These are phyloP conservation scores for Candida glucosophila DNA, from an alignment of 1,139 yeast genomes.

Conservation along the genomic window DNA sequence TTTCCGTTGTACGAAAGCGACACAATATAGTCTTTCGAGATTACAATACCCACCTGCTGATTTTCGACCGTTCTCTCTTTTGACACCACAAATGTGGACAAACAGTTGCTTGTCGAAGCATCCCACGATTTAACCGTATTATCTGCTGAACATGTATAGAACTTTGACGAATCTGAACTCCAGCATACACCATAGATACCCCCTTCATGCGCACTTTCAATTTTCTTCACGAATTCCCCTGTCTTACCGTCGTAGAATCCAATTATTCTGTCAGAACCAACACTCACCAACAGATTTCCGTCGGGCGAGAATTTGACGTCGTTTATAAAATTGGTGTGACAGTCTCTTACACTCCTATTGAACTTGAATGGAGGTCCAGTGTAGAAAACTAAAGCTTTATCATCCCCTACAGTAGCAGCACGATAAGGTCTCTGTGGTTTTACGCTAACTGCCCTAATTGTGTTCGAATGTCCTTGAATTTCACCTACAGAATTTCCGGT, in stretches of 20 bases:
- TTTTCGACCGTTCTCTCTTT: slow-evolving; percentile 31
- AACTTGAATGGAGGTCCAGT: slow-evolving; percentile 95
- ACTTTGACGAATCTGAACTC: slow-evolving; percentile 48
- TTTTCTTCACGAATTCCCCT: slow-evolving; percentile 58
- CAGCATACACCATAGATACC: slow-evolving; percentile 76
- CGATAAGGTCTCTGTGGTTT: slow-evolving; percentile 88
- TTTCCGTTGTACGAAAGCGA: slow-evolving; percentile 70
- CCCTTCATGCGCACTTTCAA: slow-evolving; percentile 59
- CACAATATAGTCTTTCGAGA: slow-evolving; percentile 49
- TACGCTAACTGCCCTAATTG: slow-evolving; percentile 75
- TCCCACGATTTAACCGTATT: slow-evolving; percentile 62
- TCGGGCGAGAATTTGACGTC: slow-evolving; percentile 81
- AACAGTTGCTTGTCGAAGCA: slow-evolving; percentile 14
- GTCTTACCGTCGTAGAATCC: slow-evolving; percentile 80
- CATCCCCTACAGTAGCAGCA: slow-evolving; percentile 91
- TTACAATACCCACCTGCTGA: slow-evolving; percentile 79
- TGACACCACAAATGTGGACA: slow-evolving; percentile 37
- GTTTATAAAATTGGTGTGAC: slow-evolving; percentile 70
- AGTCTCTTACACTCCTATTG: slow-evolving; percentile 58
- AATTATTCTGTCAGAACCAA: slow-evolving; percentile 76
- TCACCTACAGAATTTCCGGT: slow-evolving; percentile 95
- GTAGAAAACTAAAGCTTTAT: slow-evolving; percentile 73
- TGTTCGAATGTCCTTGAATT: slow-evolving; percentile 86
- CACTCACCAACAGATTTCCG: slow-evolving; percentile 66
- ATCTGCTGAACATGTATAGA: slow-evolving; percentile 85